Conservation (phyloP, 306 rosid genomes). For the Aeschynomene evenia region DNA sequence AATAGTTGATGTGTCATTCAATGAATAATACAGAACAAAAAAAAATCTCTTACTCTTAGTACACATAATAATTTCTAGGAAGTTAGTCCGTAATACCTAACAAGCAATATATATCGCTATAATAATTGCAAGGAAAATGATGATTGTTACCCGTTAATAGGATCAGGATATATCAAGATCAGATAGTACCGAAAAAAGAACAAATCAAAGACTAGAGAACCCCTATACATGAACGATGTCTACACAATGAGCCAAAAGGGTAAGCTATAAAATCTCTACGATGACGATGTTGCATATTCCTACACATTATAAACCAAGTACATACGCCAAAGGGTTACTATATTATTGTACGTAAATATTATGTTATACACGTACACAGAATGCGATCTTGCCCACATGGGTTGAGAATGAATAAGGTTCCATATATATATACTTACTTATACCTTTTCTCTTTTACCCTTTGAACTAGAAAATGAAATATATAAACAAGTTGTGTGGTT, state of each 20-base stretch:
- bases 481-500: neutral
- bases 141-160: neutral
- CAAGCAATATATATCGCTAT: slow-evolving; percentile 21
- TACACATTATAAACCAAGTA: slow-evolving; percentile 8
- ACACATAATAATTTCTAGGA: no score
- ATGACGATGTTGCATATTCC: slow-evolving; percentile 13
- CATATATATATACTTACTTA: no score
- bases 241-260: slow-evolving; percentile 28
- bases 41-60: no score
- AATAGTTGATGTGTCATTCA: no score
- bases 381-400: slow-evolving; percentile 15
- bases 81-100: no score
- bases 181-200: neutral
- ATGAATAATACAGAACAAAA: no score
- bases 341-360: neutral
- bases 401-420: slow-evolving; percentile 1
- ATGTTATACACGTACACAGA: neutral
- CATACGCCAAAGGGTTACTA: slow-evolving; percentile 32
- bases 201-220: slow-evolving; percentile 27
- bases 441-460: neutral
- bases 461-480: slow-evolving; percentile 22
- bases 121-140: slow-evolving; percentile 30
- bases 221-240: slow-evolving; percentile 28
- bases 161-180: slow-evolving; percentile 15
- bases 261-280: slow-evolving; percentile 23